Percentiles rank a stretch among this genome's conserved stretches.
These are phyloP conservation scores for Alternaria gaisen DNA, from an alignment of 2,329 filamentous ascomycete genomes.

Conservation along the genomic window DNA sequence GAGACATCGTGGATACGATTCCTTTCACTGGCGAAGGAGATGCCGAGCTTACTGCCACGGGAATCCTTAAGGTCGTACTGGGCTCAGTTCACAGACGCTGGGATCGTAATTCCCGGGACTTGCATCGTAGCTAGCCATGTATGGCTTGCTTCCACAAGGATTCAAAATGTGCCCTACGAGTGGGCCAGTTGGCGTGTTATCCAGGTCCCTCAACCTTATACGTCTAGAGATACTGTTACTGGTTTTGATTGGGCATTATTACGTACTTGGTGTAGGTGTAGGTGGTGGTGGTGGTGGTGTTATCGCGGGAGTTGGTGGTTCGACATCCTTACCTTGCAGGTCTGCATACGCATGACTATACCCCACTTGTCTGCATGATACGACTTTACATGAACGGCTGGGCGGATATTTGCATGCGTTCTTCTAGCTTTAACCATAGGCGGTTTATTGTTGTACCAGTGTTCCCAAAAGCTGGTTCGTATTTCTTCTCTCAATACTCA, in stretches of 20 bases:
- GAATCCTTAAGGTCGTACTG: constrained; percentile 75
- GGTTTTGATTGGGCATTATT: background rate
- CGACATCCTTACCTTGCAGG: background rate
- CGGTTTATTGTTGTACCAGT: too few relatives aligned
- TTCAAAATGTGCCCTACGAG: background rate
- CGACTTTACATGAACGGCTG: too few relatives aligned
- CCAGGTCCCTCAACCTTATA: background rate
- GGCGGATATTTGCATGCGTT: too few relatives aligned
- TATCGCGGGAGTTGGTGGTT: constrained; percentile 2
- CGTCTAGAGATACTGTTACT: background rate
- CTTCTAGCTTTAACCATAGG: too few relatives aligned
- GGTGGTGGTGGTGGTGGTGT: too few relatives aligned
- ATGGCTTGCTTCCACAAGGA: background rate
- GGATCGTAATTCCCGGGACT: constrained; percentile 58
- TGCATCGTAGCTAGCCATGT: constrained; percentile 31
- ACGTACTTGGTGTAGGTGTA: background rate
- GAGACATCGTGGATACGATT: constrained; percentile 93
- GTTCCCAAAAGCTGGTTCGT: too few relatives aligned
- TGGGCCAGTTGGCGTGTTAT: background rate
- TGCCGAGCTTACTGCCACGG: constrained; percentile 69
- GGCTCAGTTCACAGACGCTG: constrained; percentile 76
- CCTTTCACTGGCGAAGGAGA: constrained; percentile 69
- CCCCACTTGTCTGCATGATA: too few relatives aligned
- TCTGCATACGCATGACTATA: background rate
- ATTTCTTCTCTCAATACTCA: too few relatives aligned